phyloP scores from a whole-genome alignment of 805 yeast species.

The Soucietia sequanensis region DNA sequence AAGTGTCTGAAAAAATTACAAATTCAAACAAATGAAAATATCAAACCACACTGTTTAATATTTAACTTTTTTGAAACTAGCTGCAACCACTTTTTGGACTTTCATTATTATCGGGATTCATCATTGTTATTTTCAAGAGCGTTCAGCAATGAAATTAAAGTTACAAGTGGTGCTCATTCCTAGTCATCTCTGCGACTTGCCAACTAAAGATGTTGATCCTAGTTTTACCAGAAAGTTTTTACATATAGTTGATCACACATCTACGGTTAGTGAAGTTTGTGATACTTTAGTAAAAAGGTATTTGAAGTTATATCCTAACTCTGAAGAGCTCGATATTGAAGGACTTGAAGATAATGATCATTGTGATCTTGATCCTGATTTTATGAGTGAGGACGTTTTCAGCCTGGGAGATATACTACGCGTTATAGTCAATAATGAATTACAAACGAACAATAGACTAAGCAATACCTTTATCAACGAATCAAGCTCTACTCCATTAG shows the following conservation, averaged over 20 bases:
- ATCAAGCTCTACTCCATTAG: neutral
- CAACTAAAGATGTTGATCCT: slow-evolving; percentile 19
- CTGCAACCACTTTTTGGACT: too few species aligned
- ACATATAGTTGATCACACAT: slow-evolving; percentile 54
- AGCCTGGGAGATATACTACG: slow-evolving; percentile 32
- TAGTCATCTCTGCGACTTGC: slow-evolving; percentile 14
- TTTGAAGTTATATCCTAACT: slow-evolving; percentile 63
- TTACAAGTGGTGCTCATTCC: slow-evolving; percentile 38
- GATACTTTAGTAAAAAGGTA: slow-evolving; percentile 56
- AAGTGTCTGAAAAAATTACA: too few species aligned
- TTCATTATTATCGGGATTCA: too few species aligned
- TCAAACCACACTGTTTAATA: too few species aligned
- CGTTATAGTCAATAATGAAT: slow-evolving; percentile 29
- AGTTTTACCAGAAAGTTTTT: slow-evolving; percentile 51
- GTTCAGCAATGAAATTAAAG: slow-evolving; percentile 26
- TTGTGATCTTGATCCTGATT: slow-evolving; percentile 82
- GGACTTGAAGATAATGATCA: slow-evolving; percentile 63
- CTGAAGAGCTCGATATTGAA: slow-evolving; percentile 52
- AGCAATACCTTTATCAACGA: neutral
- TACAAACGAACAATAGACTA: slow-evolving; percentile 7
- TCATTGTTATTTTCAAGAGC: too few species aligned
- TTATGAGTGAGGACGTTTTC: slow-evolving; percentile 62
- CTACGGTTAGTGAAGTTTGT: slow-evolving; percentile 48
- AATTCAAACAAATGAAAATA: too few species aligned
- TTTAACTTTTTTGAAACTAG: too few species aligned